Evolutionary conservation across 441 rosid genomes (phyloP).

Genomic region (Populus hybrid): DNA sequence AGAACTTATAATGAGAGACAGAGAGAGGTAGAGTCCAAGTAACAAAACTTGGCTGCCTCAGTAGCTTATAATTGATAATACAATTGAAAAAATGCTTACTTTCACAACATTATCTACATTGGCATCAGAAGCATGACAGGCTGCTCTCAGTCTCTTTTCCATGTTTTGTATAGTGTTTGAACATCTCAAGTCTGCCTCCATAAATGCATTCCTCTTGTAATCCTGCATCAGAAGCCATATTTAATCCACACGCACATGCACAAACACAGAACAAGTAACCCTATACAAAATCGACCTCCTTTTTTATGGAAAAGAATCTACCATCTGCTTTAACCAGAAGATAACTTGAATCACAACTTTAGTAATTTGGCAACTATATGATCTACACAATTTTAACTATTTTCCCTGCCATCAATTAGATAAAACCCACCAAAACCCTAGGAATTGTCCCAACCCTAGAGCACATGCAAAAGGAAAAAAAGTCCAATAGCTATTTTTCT

Average conservation of each 20-base stretch:
- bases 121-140: constrained; percentile 86
- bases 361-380: neutral
- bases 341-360: neutral
- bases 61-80: neutral
- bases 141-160: constrained; percentile 93
- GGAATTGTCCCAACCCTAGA: neutral
- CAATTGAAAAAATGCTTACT: constrained; percentile 36
- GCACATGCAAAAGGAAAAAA: neutral
- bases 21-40: neutral
- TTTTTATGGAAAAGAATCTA: neutral
- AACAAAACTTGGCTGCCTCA: neutral
- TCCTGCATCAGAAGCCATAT: constrained; percentile 10
- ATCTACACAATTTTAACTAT: neutral
- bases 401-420: neutral
- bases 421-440: neutral
- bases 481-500: neutral
- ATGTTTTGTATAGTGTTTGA: constrained; percentile 69
- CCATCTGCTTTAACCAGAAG: neutral
- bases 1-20: neutral
- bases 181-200: constrained; percentile 90
- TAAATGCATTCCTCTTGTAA: constrained; percentile 34
- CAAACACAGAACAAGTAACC: neutral
- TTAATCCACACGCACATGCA: neutral
- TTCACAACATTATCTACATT: constrained; percentile 74
- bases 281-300: neutral